Base-by-base conservation (phyloP, 495 filamentous ascomycete species). In the Articulospora tetracladia region DNA sequence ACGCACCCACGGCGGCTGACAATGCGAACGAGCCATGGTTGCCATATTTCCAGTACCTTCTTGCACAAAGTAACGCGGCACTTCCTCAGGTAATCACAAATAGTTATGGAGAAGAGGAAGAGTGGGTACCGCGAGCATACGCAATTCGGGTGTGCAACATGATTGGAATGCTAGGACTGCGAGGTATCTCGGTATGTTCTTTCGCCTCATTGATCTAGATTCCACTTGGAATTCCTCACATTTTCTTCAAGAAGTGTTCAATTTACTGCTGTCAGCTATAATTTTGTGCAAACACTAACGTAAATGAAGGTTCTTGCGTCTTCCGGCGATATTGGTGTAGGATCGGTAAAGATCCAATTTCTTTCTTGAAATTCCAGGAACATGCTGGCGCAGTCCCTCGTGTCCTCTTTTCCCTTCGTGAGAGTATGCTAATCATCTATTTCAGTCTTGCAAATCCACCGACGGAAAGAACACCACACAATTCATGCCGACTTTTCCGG, bases 91-190 rank as follows among this genome's bases (percentile, higher is more conserved):
- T 89, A 13, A 82, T 96, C 59, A 86, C 88, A 34, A 91, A 85
- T 46, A 91, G 86, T 0, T 96, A 94, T 69, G 89, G 89, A 41
- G 90, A 93, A 63, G 83, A 92, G 49, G 91, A 96, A 69, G 74
- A 93, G 74, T 88, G 83, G 3, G 81, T 94, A 0, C 89, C 90
- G 0, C 67, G 76, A 32, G 69, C 77, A 1, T 95, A 92, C 64
- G 85, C 88, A 44, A 73, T 74, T 46, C 79, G 76, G 39, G 87
- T 91, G 3, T 94, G 91, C 76, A 83, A 87, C 68, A 68, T 86
- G 39, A 84, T 81, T 70, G 81, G 82, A 46, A 81, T 90, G 69
- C 82, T 94, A 17, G 90, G 89, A 36, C 83, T 82, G 30, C 87
- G 90, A 24, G 91, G 91, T 50, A 87, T 92, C 1, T 85, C 86